These are phyloP conservation scores for Lentinus brumalis DNA, from an alignment of 768 basidiomycete species.

Conservation along the genomic window DNA sequence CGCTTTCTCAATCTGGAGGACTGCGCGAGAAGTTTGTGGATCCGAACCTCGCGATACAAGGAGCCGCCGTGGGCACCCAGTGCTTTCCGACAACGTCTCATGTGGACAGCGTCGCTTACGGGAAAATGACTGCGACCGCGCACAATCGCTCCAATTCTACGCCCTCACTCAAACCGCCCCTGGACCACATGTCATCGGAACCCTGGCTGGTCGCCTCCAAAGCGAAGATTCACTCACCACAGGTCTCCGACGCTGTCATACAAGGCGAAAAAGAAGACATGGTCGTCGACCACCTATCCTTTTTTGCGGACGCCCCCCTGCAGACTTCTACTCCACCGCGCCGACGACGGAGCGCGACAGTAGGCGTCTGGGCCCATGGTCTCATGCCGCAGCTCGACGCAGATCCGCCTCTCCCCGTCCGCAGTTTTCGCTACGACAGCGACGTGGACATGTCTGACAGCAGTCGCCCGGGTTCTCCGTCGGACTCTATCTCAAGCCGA, in stretches of 20 bases:
- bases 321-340: slow-evolving; percentile 29
- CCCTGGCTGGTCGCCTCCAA: slow-evolving; percentile 34
- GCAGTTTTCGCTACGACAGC: slow-evolving; percentile 17
- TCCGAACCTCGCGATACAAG: not conserved
- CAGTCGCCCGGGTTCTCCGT: slow-evolving; percentile 12
- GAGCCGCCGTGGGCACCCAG: not conserved
- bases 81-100: too few species aligned
- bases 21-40: slow-evolving; percentile 13
- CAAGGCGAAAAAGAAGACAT: slow-evolving; percentile 14
- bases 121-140: not conserved
- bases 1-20: slow-evolving; percentile 35
- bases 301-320: slow-evolving; percentile 22
- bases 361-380: slow-evolving; percentile 12
- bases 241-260: slow-evolving; percentile 1
- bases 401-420: slow-evolving; percentile 17
- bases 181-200: slow-evolving; percentile 21
- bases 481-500: not conserved
- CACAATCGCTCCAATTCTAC: slow-evolving; percentile 31
- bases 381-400: slow-evolving; percentile 18
- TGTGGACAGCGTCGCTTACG: not conserved
- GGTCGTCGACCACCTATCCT: slow-evolving; percentile 21
- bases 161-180: slow-evolving; percentile 19
- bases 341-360: slow-evolving; percentile 18
- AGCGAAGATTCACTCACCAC: slow-evolving; percentile 25
- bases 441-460: slow-evolving; percentile 20